phyloP scores from a whole-genome alignment of 495 filamentous ascomycete genomes.

The Tirmania nivea region DNA sequence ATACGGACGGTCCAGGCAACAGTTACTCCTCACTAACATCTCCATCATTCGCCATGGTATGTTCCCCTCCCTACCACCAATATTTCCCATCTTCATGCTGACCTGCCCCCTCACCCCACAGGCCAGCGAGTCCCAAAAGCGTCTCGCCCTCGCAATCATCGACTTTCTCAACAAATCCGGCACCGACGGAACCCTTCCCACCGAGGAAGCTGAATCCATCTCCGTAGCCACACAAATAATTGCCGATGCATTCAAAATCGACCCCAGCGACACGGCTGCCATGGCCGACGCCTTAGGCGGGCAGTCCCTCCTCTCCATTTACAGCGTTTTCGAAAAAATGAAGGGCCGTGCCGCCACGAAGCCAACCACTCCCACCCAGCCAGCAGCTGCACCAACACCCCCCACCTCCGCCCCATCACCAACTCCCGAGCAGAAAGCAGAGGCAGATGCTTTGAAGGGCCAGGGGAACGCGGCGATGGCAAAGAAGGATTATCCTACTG shows the following conservation, averaged over 20 bases:
- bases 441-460: constrained; percentile 74
- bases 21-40: too few species aligned
- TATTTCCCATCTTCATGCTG: neutral
- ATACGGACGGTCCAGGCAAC: too few species aligned
- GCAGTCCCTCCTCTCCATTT: constrained; percentile 75
- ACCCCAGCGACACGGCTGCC: constrained; percentile 53
- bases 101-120: neutral
- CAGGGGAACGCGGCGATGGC: constrained; percentile 88
- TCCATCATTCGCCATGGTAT: neutral
- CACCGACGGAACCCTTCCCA: constrained; percentile 65
- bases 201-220: constrained; percentile 76
- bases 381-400: constrained; percentile 13
- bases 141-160: constrained; percentile 87
- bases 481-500: constrained; percentile 59
- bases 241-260: constrained; percentile 79
- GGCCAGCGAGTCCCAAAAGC: constrained; percentile 46
- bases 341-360: constrained; percentile 40
- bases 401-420: constrained; percentile 12
- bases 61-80: neutral
- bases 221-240: constrained; percentile 88
- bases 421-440: constrained; percentile 31
- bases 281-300: constrained; percentile 54
- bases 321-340: constrained; percentile 86
- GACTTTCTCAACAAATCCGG: constrained; percentile 75
- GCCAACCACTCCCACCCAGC: constrained; percentile 14